Evolutionary conservation across 345 rosid species (phyloP), one percentile per base, ranked within the genome.

Genomic region (Tarenaya hassleriana): DNA sequence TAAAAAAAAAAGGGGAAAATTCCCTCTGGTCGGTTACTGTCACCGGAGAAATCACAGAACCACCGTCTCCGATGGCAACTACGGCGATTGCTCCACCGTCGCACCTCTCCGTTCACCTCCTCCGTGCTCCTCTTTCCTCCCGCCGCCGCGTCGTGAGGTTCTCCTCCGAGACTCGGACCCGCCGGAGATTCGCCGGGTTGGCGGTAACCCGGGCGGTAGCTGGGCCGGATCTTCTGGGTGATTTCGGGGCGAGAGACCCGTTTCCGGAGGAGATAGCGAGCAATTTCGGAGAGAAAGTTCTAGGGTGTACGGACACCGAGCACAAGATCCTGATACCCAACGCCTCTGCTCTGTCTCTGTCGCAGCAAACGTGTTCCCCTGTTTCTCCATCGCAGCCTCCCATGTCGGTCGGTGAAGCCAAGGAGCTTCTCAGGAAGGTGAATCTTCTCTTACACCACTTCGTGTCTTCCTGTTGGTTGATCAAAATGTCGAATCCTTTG

Each of bases 291-390:
- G 98, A 88, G 8, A 92, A 75, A 71, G 96, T 92, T 34, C 50
- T 82, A 58, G 96, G 96, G 0, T 50, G 62, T 35, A 61, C 51
- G 53, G 59, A 74, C 69, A 83, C 90, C 10, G 96, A 92, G 60
- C 95, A 85, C 51, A 92, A 77, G 74, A 85, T 85, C 59, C 72
- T 92, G n/a, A 92, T 92, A 20, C 98, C 95, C 13, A 73, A 59
- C 16, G 42, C 76, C 16, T 76, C 95, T 11, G 86, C 86, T 35
- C 64, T 92, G 10, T 88, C 96, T 10, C 96, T 92, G 45, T 52
- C 95, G 1, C 71, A 77, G 64, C 88, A 67, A 31, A 61, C 78
- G 0, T 76, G 82, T 53, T 68, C 88, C 18, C 80, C 86, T 53
- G 63, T 81, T 41, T 78, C 98, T 19, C 78, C 80, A 19, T 52